Conservation (phyloP, 768 basidiomycete species). For the Pleurotus cornucopiae region DNA sequence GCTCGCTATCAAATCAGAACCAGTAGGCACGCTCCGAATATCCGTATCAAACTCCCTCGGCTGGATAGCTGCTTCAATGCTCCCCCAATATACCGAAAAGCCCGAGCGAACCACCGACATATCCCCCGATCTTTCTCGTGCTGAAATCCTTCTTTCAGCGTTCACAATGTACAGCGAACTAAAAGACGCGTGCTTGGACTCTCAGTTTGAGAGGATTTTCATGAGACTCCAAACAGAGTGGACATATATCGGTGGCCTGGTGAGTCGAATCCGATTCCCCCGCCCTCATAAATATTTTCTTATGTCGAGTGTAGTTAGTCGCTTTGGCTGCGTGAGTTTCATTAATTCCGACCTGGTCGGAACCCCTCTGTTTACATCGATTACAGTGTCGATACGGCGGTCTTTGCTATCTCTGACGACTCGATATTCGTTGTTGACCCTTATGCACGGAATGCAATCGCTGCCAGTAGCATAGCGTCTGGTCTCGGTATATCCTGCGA, state of each 20-base stretch:
- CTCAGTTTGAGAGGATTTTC: conserved; percentile 49
- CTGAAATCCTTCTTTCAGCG: conserved; percentile 38
- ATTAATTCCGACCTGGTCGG: not conserved
- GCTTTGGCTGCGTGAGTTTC: conserved; percentile 51
- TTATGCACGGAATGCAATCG: conserved; percentile 47
- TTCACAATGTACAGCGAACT: conserved; percentile 60
- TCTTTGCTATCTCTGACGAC: conserved; percentile 58
- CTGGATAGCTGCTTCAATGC: conserved; percentile 18
- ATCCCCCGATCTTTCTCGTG: conserved; percentile 19
- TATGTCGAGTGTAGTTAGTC: conserved; percentile 38
- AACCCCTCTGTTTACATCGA: not conserved
- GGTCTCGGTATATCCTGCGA: conserved; percentile 62
- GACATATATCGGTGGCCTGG: conserved; percentile 60
- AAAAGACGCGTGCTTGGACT: conserved; percentile 38
- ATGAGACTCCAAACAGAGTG: conserved; percentile 53
- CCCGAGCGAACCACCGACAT: conserved; percentile 26
- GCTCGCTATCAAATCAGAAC: conserved; percentile 11
- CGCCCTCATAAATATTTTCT: not conserved
- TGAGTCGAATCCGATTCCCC: conserved; percentile 24
- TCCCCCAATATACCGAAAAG: conserved; percentile 41
- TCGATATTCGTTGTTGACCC: conserved; percentile 46
- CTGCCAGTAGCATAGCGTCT: conserved; percentile 53
- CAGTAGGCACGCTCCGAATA: conserved; percentile 31
- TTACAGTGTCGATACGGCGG: conserved; percentile 44
- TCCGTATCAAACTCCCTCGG: conserved; percentile 18